Evolutionary conservation across 1,284 basidiomycete genomes (phyloP).

Genomic region (Sparassis latifolia): DNA sequence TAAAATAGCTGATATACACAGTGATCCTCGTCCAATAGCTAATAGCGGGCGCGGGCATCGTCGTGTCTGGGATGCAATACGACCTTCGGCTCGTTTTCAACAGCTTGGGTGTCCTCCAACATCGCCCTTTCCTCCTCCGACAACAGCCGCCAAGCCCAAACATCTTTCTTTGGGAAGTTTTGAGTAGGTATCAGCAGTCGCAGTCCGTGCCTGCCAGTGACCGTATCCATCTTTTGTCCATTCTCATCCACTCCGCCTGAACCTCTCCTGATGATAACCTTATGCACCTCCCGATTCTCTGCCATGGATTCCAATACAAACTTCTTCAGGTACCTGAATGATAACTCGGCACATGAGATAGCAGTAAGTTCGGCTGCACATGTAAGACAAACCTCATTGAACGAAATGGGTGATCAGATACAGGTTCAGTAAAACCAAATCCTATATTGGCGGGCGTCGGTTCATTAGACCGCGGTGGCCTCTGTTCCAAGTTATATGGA

Average conservation of each 20-base stretch:
- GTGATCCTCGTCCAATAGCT: too few relatives aligned
- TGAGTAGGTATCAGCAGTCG: background rate
- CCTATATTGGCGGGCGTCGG: too few relatives aligned
- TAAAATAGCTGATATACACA: too few relatives aligned
- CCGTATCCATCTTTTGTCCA: background rate
- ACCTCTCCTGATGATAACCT: constrained; percentile 1
- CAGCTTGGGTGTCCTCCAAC: too few relatives aligned
- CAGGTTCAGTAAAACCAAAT: too few relatives aligned
- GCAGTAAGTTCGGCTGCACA: background rate
- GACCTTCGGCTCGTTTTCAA: too few relatives aligned
- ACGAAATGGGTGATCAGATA: background rate
- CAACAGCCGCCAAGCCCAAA: constrained; percentile 1
- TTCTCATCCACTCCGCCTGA: background rate
- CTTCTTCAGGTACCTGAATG: constrained; percentile 16
- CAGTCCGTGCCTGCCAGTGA: background rate
- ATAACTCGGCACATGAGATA: background rate
- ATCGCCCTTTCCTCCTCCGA: background rate
- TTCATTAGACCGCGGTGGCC: too few relatives aligned
- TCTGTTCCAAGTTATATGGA: too few relatives aligned
- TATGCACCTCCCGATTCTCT: constrained; percentile 3
- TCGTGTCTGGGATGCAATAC: too few relatives aligned
- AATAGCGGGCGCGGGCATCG: too few relatives aligned
- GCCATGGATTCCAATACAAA: constrained; percentile 12
- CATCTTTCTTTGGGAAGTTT: background rate
- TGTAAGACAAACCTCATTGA: constrained; percentile 3